These are phyloP conservation scores for Aspergillus sojae DNA, from an alignment of 2,329 filamentous ascomycete species.

Conservation along the genomic window DNA sequence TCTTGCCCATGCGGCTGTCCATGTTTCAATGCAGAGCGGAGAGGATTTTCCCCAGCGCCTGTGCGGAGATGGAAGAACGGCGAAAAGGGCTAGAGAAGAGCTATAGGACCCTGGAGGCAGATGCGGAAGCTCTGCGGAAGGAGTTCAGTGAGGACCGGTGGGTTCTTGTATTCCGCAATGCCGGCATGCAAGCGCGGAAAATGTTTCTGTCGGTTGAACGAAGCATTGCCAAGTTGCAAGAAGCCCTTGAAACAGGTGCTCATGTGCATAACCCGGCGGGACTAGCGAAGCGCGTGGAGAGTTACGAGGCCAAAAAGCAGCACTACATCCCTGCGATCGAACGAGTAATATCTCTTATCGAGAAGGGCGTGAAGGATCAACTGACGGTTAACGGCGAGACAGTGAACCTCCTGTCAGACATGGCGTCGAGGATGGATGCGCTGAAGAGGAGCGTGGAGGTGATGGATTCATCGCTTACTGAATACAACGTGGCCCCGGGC, in stretches of 20 bases:
- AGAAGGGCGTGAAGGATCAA: constrained; percentile 93
- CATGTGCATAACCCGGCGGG: constrained; percentile 71
- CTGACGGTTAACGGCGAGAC: constrained; percentile 97
- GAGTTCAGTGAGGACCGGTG: constrained; percentile 95
- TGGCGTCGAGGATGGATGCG: constrained; percentile 78
- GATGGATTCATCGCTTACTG: constrained; percentile 74
- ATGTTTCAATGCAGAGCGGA: constrained; percentile 81
- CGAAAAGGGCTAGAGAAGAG: constrained; percentile 75
- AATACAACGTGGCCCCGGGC: constrained; percentile 62
- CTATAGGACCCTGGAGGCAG: constrained; percentile 85
- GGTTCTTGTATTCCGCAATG: constrained; percentile 93
- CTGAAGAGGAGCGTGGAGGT: constrained; percentile 77
- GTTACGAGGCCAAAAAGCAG: constrained; percentile 89
- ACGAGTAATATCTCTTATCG: constrained; percentile 86
- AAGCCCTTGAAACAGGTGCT: constrained; percentile 73
- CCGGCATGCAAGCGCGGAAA: constrained; percentile 87
- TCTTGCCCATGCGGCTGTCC: constrained; percentile 89
- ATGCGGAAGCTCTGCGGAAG: constrained; percentile 84
- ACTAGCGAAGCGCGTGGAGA: constrained; percentile 83
- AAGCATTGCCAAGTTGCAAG: constrained; percentile 78
- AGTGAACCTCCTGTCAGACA: constrained; percentile 79
- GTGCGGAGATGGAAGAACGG: constrained; percentile 80
- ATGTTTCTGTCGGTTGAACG: constrained; percentile 96
- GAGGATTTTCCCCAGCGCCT: constrained; percentile 82
- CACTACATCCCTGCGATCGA: constrained; percentile 95